Evolutionary conservation across 148 eudicot genomes (phyloP).

Genomic region (Nyssa sinensis): DNA sequence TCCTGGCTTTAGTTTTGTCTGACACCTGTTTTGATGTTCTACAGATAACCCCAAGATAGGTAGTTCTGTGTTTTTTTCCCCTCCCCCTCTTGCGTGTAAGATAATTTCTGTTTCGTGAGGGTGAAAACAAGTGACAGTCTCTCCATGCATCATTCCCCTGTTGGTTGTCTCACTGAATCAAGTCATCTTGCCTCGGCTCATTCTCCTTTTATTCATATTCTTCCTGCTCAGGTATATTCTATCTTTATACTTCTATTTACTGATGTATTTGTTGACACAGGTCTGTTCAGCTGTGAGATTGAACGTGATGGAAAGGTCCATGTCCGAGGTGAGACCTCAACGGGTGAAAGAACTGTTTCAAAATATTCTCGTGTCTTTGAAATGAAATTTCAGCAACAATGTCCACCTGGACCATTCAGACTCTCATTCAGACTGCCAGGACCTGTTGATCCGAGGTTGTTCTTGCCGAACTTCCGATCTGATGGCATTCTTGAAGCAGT

Average conservation of each 20-base stretch:
- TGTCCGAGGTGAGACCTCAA: constrained; percentile 48
- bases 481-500: constrained; percentile 47
- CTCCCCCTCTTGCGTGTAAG: neutral
- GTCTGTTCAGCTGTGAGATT: constrained; percentile 76
- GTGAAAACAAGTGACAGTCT: neutral
- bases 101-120: too few species aligned
- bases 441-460: constrained; percentile 45
- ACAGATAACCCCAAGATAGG: too few species aligned
- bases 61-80: too few species aligned
- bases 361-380: constrained; percentile 44
- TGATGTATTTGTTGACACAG: constrained; percentile 31
- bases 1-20: neutral
- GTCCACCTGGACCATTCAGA: constrained; percentile 42
- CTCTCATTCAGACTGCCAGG: constrained; percentile 42
- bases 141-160: neutral
- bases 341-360: constrained; percentile 40
- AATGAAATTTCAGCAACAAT: constrained; percentile 41
- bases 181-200: neutral
- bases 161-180: neutral
- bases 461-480: constrained; percentile 34
- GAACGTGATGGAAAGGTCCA: constrained; percentile 70
- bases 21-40: neutral
- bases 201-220: neutral
- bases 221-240: too few species aligned
- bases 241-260: neutral